phyloP scores from a whole-genome alignment of 495 filamentous ascomycete genomes.

The Hyphodiscus hymeniophilus region DNA sequence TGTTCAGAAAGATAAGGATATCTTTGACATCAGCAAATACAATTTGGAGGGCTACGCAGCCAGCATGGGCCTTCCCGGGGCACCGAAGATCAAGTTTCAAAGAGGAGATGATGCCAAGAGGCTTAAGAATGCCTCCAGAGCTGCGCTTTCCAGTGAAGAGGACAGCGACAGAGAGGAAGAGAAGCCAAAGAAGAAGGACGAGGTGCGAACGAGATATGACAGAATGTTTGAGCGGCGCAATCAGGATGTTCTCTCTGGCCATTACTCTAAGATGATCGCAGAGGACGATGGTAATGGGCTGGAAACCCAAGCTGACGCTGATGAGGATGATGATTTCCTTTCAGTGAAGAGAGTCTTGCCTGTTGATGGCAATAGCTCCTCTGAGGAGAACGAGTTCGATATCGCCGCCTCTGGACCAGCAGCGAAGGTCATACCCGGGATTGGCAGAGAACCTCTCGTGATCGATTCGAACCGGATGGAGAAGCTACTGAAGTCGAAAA shows the following conservation, averaged over 20 bases:
- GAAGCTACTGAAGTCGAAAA: constrained; percentile 89
- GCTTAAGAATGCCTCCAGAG: constrained; percentile 76
- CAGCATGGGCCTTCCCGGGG: constrained; percentile 81
- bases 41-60: constrained; percentile 78
- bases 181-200: constrained; percentile 46
- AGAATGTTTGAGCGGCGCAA: constrained; percentile 95
- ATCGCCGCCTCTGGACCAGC: constrained; percentile 21
- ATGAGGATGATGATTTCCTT: constrained; percentile 73
- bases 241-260: constrained; percentile 85
- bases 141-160: constrained; percentile 43
- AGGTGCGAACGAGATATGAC: constrained; percentile 84
- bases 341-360: constrained; percentile 76
- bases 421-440: constrained; percentile 39
- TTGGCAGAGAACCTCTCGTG: constrained; percentile 57
- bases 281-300: constrained; percentile 42
- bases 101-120: constrained; percentile 81
- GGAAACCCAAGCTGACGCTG: constrained; percentile 38
- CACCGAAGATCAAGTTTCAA: constrained; percentile 83
- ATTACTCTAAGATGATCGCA: constrained; percentile 80
- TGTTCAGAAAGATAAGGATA: constrained; percentile 85
- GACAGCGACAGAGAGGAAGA: constrained; percentile 34
- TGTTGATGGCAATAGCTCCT: constrained; percentile 41
- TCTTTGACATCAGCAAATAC: constrained; percentile 74
- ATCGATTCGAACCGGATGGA: constrained; percentile 90
- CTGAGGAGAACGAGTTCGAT: constrained; percentile 28